Base-by-base conservation (phyloP, 2,329 filamentous ascomycete species). In the Penicillium digitatum region DNA sequence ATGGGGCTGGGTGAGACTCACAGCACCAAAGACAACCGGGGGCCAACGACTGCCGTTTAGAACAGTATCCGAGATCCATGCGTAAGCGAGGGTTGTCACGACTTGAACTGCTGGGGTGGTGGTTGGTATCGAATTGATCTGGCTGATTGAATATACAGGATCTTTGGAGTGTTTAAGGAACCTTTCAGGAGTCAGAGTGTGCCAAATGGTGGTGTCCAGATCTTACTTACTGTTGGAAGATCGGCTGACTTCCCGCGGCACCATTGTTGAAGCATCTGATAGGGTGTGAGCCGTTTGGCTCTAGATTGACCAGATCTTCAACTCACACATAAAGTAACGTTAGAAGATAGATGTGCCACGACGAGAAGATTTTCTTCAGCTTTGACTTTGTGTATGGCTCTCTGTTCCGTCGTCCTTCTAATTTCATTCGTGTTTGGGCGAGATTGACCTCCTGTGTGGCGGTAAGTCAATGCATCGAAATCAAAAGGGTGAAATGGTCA, bases 271-370 rank as follows among this genome's bases (percentile, higher is more conserved):
- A 87, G 39, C 81, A 70, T 49, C 73, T 75, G 38, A 12, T n/a
- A 12, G 16, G 16, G 11, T 2, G 11, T 57, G 11, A 56, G 51
- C 48, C 1, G 16, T 18, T 14, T 5, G n/a, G 16, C 5, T 3
- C 4, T 12, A 12, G 20, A n/a, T 3, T 3, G 7, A 11, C 6
- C 11, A n/a, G 20, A 1, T 2, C 6, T 12, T 8, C 4, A 12
- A 60, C 72, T 44, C 57, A 79, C 64, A 87, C 77, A 65, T 87
- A 88, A 1, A 87, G 69, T 0, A 82, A 52, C 0, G 78, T 78
- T 3, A 88, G 72, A 0, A 80, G 60, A 52, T 85, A 88, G 1
- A 88, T 82, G 58, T 85, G 85, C 85, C 86, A 88, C 6, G 80
- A 82, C 0, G 77, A 76, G 54, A 87, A 81, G 18, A 87, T 87